phyloP scores from a whole-genome alignment of 2,329 filamentous ascomycete genomes.

The Fusarium sp. region DNA sequence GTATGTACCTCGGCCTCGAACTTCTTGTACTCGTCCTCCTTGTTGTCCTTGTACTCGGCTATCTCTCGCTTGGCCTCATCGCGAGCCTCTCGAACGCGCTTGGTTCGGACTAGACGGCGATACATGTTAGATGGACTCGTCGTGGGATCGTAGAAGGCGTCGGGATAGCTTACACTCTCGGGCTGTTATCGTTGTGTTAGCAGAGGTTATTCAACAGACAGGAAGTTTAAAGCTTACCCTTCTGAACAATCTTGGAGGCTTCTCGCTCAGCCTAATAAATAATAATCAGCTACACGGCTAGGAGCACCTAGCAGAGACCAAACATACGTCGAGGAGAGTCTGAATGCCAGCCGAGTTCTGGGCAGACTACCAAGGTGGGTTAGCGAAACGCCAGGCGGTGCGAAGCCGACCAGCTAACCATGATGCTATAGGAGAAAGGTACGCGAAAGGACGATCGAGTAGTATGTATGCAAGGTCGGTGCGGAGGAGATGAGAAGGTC shows the following conservation, averaged over 20 bases:
- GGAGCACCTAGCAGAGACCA: not conserved
- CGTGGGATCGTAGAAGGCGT: slow-evolving; percentile 6
- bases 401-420: slow-evolving; percentile 36
- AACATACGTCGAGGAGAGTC: slow-evolving; percentile 93
- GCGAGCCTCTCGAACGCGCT: slow-evolving; percentile 96
- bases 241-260: slow-evolving; percentile 98
- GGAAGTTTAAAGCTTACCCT: slow-evolving; percentile 69
- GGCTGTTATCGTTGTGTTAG: slow-evolving; percentile 63
- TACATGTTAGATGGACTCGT: slow-evolving; percentile 5
- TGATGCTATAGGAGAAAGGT: slow-evolving; percentile 24
- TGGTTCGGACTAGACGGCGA: slow-evolving; percentile 74
- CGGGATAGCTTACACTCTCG: slow-evolving; percentile 81
- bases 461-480: not conserved
- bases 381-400: slow-evolving; percentile 39
- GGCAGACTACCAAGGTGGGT: slow-evolving; percentile 75
- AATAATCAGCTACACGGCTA: slow-evolving; percentile 8
- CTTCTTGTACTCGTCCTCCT: slow-evolving; percentile 94
- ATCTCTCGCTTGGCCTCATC: slow-evolving; percentile 98
- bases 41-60: slow-evolving; percentile 87
- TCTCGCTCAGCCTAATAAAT: slow-evolving; percentile 87
- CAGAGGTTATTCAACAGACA: slow-evolving; percentile 35
- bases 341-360: slow-evolving; percentile 99
- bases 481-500: not conserved
- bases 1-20: slow-evolving; percentile 78
- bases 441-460: not conserved